A percentile compares a stretch with the other conserved stretches of the same genome.
Conservation (phyloP, 768 basidiomycete species). For the Boletus insuetus region DNA sequence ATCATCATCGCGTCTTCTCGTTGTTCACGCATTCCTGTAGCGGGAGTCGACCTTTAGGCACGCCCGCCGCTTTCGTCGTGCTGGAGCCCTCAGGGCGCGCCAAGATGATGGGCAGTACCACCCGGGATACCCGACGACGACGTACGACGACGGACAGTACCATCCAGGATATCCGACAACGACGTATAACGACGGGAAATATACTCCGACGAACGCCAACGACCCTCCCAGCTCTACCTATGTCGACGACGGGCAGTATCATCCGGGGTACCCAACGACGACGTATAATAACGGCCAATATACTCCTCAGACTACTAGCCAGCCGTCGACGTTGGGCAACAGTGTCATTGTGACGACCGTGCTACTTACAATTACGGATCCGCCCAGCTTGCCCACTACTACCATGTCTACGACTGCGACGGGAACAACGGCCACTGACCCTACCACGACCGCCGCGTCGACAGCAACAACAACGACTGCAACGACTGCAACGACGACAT, state of each 20-base stretch:
- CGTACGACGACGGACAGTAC: not conserved
- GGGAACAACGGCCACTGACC: not conserved
- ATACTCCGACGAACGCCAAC: not conserved
- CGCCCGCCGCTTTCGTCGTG: conserved; percentile 15
- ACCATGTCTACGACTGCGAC: not conserved
- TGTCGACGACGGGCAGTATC: conserved; percentile 18
- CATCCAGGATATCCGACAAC: not conserved
- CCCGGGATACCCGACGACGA: conserved; percentile 19
- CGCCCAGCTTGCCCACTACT: not conserved
- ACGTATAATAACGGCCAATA: conserved; percentile 19
- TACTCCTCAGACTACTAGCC: not conserved
- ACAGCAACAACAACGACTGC: not conserved
- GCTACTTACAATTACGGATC: not conserved
- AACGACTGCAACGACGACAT: not conserved
- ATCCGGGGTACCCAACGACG: conserved; percentile 18
- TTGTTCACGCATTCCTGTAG: conserved; percentile 11
- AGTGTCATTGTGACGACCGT: not conserved
- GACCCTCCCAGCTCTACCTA: not conserved
- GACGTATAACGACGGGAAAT: conserved; percentile 17
- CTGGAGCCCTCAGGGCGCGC: conserved; percentile 7
- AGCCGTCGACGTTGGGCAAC: not conserved
- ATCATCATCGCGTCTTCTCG: not conserved
- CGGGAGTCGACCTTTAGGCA: conserved; percentile 1
- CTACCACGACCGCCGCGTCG: not conserved
- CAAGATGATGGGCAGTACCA: conserved; percentile 22